Conservation (phyloP, 352 stramenopile genomes). For the Globisporangium perplexum region DNA sequence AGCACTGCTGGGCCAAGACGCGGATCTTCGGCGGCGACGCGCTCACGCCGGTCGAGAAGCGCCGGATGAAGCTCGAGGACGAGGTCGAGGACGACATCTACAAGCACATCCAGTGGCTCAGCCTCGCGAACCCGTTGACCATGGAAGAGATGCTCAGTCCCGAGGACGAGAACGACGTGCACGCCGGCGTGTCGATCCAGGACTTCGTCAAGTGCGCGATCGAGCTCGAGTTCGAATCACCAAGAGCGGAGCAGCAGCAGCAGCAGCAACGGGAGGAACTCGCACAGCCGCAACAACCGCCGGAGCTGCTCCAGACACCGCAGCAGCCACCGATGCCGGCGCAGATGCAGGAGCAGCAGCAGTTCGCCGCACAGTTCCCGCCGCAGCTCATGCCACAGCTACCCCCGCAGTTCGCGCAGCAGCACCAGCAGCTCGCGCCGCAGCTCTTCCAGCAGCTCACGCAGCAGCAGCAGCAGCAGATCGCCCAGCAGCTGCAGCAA, state of each 20-base stretch:
- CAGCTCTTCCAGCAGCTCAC: background rate
- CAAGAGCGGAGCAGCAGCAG: no score
- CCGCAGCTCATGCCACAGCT: background rate
- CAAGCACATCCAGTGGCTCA: constrained; percentile 11
- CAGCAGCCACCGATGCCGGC: background rate
- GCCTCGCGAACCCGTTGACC: constrained; percentile 1
- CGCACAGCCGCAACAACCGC: background rate
- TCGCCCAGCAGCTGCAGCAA: background rate
- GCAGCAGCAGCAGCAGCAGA: background rate
- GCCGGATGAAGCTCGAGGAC: constrained; percentile 5
- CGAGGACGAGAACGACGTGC: constrained; percentile 7
- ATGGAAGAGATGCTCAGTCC: constrained; percentile 9
- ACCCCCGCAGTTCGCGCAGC: background rate
- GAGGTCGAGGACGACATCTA: constrained; percentile 6
- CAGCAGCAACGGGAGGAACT: background rate
- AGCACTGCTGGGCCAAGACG: constrained; percentile 4
- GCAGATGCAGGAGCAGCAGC: background rate
- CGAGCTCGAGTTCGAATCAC: constrained; percentile 2
- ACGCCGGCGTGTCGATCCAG: constrained; percentile 5
- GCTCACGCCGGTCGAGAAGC: constrained; percentile 7
- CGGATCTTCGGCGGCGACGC: constrained; percentile 6
- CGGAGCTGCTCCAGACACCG: background rate
- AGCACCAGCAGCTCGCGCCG: background rate
- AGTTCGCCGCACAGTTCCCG: background rate
- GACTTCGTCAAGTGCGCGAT: constrained; percentile 7